Evolutionary conservation across 176 grass and related monocot species (phyloP).

Genomic region (Carex pumila): DNA sequence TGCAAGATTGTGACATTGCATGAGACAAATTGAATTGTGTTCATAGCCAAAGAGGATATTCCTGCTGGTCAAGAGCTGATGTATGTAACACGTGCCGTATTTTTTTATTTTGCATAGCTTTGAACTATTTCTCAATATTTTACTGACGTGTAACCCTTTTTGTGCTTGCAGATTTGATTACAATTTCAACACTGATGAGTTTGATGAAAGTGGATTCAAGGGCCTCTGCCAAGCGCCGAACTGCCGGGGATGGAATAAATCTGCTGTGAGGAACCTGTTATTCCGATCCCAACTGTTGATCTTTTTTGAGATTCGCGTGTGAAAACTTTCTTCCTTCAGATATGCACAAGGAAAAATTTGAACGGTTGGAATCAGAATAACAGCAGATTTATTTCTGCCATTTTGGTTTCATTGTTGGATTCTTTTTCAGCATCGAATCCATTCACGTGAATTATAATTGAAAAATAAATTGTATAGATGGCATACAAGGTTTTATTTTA

Average conservation of each 20-base stretch:
- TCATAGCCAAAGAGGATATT: slow-evolving; percentile 73
- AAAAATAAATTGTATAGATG: no score
- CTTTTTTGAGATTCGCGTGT: no score
- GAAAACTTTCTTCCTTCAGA: no score
- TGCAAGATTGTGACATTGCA: slow-evolving; percentile 55
- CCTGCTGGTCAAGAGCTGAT: slow-evolving; percentile 75
- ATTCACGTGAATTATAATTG: neutral
- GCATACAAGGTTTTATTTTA: no score
- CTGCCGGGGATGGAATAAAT: slow-evolving; percentile 26
- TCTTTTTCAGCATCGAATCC: neutral
- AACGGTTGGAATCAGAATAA: no score
- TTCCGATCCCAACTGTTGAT: no score
- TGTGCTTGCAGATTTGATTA: slow-evolving; percentile 59
- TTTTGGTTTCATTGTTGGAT: neutral
- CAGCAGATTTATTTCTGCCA: no score
- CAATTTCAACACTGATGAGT: slow-evolving; percentile 72
- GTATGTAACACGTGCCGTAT: slow-evolving; percentile 32
- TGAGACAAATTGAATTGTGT: slow-evolving; percentile 57
- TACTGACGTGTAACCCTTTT: neutral
- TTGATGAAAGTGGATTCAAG: slow-evolving; percentile 60
- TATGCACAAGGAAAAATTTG: no score
- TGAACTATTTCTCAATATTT: neutral
- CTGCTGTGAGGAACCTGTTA: no score
- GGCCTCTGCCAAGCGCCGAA: slow-evolving; percentile 72
- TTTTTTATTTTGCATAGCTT: neutral